Evolutionary conservation across 768 basidiomycete species (phyloP).

Genomic region (Boletus reticulatus): DNA sequence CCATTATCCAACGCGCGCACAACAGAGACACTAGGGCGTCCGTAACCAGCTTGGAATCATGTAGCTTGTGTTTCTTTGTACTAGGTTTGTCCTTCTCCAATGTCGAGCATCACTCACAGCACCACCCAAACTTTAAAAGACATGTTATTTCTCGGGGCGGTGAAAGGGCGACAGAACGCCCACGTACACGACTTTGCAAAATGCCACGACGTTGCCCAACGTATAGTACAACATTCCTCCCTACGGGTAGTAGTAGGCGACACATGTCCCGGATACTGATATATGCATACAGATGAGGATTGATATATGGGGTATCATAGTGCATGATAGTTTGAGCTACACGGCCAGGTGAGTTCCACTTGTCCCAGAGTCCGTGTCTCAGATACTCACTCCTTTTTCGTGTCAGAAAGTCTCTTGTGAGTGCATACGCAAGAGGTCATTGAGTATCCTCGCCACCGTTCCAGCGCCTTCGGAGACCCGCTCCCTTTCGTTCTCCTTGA

Average conservation of each 20-base stretch:
- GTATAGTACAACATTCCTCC: conserved; percentile 20
- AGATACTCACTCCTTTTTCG: conserved; percentile 28
- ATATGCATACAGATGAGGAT: conserved; percentile 30
- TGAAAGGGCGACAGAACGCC: not conserved
- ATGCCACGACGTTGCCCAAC: not conserved
- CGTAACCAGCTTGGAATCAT: too few species aligned
- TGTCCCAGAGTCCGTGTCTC: not conserved
- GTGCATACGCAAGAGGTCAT: conserved; percentile 62
- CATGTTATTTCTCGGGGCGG: conserved; percentile 2
- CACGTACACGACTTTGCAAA: not conserved
- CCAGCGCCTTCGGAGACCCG: conserved; percentile 73
- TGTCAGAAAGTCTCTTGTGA: conserved; percentile 36
- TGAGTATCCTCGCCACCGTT: conserved; percentile 65
- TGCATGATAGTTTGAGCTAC: conserved; percentile 22
- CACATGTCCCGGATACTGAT: conserved; percentile 17
- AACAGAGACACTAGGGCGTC: too few species aligned
- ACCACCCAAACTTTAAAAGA: not conserved
- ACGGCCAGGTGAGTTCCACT: conserved; percentile 10
- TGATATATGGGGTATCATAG: conserved; percentile 30
- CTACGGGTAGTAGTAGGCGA: conserved; percentile 4
- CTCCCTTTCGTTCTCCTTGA: conserved; percentile 60
- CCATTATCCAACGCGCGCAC: too few species aligned
- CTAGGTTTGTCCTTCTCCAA: too few species aligned
- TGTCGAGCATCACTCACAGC: too few species aligned
- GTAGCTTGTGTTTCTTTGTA: too few species aligned